A percentile compares a stretch with the other conserved stretches of the same genome.
These are phyloP conservation scores for Lathyrus aphaca DNA, from an alignment of 306 rosid species.

Conservation along the genomic window DNA sequence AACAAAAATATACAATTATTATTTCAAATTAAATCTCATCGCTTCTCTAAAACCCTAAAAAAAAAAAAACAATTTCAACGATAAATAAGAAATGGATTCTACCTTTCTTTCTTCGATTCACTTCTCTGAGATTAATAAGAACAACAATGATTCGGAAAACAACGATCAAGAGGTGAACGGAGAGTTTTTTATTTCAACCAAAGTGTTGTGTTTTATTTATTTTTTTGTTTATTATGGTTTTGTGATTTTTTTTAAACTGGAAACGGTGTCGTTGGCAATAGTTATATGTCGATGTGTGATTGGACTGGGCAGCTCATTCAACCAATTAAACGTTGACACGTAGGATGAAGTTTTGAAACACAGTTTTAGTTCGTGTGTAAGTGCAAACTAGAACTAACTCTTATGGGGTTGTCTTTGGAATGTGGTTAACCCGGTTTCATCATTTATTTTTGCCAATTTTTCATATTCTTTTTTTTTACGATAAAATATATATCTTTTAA, in stretches of 20 bases:
- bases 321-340: conserved; percentile 32
- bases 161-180: not conserved
- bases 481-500: no score
- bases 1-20: not conserved
- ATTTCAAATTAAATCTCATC: not conserved
- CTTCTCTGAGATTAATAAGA: conserved; percentile 1
- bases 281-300: conserved; percentile 20
- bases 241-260: not conserved
- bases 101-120: conserved; percentile 24
- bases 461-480: no score
- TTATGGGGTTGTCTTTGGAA: not conserved
- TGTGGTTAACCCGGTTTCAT: not conserved
- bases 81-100: not conserved
- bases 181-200: conserved; percentile 15
- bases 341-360: not conserved
- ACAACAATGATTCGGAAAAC: not conserved
- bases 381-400: not conserved
- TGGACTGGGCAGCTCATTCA: conserved; percentile 23
- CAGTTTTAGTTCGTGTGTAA: not conserved
- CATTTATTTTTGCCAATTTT: not conserved
- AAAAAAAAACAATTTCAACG: not conserved
- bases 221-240: not conserved
- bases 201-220: not conserved
- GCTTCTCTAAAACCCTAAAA: not conserved
- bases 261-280: conserved; percentile 40